Conservation (phyloP, 345 rosid genomes). For the Brassica rapa region DNA sequence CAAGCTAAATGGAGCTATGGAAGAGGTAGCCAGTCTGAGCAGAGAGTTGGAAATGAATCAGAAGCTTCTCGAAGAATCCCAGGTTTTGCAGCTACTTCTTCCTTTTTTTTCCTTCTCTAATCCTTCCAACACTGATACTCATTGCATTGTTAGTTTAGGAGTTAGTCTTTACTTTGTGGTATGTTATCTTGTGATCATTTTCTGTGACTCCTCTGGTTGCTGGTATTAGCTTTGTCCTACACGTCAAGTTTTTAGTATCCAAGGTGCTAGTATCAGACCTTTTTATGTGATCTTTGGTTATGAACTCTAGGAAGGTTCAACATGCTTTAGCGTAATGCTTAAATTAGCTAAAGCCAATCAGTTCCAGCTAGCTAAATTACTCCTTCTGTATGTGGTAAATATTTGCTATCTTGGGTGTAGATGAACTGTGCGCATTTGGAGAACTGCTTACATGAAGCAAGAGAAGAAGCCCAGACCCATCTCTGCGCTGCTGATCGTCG, state of each 20-base stretch:
- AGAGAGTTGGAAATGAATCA: too few species aligned
- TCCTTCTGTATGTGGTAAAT: background rate
- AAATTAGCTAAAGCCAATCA: slow-evolving; percentile 4
- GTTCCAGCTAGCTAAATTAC: background rate
- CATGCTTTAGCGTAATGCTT: background rate
- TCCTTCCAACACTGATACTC: background rate
- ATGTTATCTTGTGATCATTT: slow-evolving; percentile 4
- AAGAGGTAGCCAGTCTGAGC: too few species aligned
- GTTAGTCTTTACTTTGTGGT: slow-evolving; percentile 6
- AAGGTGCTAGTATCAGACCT: background rate
- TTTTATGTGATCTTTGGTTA: background rate
- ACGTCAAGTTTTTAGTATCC: background rate
- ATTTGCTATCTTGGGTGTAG: slow-evolving; percentile 49
- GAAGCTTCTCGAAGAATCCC: too few species aligned
- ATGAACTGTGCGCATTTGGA: slow-evolving; percentile 98
- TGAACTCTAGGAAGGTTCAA: slow-evolving; percentile 1
- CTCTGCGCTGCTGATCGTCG: slow-evolving; percentile 89
- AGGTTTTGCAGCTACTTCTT: too few species aligned
- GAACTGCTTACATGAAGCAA: slow-evolving; percentile 33
- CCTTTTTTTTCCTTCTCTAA: too few species aligned
- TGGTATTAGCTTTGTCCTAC: slow-evolving; percentile 5
- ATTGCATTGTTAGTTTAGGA: slow-evolving; percentile 1
- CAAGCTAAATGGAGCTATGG: too few species aligned
- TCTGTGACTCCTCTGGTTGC: background rate
- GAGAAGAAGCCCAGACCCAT: slow-evolving; percentile 81